Conservation (phyloP, 2,329 filamentous ascomycete genomes). For the Onygenales sp. region DNA sequence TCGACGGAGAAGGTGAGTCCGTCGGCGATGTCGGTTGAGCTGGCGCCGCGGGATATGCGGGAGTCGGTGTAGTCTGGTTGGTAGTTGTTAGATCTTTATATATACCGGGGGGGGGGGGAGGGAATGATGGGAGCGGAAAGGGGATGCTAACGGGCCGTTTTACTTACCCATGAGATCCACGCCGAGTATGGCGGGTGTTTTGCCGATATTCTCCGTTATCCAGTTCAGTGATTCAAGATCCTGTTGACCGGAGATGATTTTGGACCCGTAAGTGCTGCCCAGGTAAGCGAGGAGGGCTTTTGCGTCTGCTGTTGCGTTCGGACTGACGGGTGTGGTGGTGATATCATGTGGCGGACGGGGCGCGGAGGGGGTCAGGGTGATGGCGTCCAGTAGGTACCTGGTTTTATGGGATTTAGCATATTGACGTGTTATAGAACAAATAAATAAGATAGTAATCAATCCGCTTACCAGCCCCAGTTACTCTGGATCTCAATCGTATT, state of each 20-base stretch:
- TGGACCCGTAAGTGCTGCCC: conserved; percentile 36
- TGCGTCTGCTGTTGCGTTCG: conserved; percentile 27
- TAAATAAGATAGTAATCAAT: not conserved
- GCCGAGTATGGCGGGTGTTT: conserved; percentile 39
- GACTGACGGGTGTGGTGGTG: conserved; percentile 29
- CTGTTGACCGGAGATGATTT: conserved; percentile 42
- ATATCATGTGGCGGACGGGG: conserved; percentile 32
- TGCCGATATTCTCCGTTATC: conserved; percentile 36
- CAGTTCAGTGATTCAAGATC: conserved; percentile 36
- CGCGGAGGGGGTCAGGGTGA: conserved; percentile 29
- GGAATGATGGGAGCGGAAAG: not conserved
- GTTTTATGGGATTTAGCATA: conserved; percentile 6
- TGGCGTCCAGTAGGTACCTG: conserved; percentile 27
- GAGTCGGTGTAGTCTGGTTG: conserved; percentile 35
- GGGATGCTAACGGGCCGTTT: not conserved
- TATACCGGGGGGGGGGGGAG: not conserved
- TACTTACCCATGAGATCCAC: conserved; percentile 36
- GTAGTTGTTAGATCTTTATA: not conserved
- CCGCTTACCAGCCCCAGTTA: conserved; percentile 40
- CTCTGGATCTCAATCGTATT: conserved; percentile 39
- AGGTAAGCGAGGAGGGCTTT: conserved; percentile 35
- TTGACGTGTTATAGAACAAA: not conserved
- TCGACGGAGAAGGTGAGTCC: conserved; percentile 34
- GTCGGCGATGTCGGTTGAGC: conserved; percentile 36
- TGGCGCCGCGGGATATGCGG: conserved; percentile 34